A percentile compares a stretch with the other conserved stretches of the same genome.
phyloP scores from a whole-genome alignment of 2,329 filamentous ascomycete genomes.

The Cladosporium halotolerans region DNA sequence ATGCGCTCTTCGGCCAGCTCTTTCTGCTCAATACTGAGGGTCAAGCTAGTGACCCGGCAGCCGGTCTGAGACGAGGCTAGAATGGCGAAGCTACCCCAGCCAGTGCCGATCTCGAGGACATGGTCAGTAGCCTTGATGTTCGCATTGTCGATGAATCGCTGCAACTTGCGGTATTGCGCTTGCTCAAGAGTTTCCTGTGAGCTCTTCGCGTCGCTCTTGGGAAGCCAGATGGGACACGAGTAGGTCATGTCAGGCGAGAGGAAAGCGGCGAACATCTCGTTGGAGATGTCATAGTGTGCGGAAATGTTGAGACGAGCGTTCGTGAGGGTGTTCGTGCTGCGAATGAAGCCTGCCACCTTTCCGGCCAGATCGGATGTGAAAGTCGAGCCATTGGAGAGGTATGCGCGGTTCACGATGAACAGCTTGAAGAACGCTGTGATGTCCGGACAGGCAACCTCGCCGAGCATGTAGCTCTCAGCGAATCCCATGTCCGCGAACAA shows the following conservation, averaged over 20 bases:
- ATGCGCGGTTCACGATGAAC: slow-evolving; percentile 59
- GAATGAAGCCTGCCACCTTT: slow-evolving; percentile 50
- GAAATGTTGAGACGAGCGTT: slow-evolving; percentile 60
- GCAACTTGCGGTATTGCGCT: slow-evolving; percentile 62
- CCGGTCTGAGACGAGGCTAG: slow-evolving; percentile 59
- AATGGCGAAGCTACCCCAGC: slow-evolving; percentile 70
- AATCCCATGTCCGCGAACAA: slow-evolving; percentile 72
- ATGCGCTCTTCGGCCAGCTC: slow-evolving; percentile 61
- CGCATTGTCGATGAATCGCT: slow-evolving; percentile 59
- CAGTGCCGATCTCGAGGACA: slow-evolving; percentile 68
- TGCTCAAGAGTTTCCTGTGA: slow-evolving; percentile 54
- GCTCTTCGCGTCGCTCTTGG: slow-evolving; percentile 35
- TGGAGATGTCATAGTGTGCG: slow-evolving; percentile 70
- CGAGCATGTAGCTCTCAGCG: slow-evolving; percentile 66
- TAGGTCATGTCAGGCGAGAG: slow-evolving; percentile 72
- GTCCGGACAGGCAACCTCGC: slow-evolving; percentile 61
- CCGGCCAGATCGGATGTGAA: slow-evolving; percentile 54
- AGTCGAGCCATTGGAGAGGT: slow-evolving; percentile 59
- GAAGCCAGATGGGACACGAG: slow-evolving; percentile 62
- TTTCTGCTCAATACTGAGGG: slow-evolving; percentile 64
- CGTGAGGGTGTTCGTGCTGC: slow-evolving; percentile 42
- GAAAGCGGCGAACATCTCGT: slow-evolving; percentile 69
- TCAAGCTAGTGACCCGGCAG: slow-evolving; percentile 63
- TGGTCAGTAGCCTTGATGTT: slow-evolving; percentile 60
- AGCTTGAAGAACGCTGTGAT: slow-evolving; percentile 66